Evolutionary conservation across 352 stramenopile genomes (phyloP), one percentile per base, ranked within the genome.

Genomic region (Pythium chondricola): DNA sequence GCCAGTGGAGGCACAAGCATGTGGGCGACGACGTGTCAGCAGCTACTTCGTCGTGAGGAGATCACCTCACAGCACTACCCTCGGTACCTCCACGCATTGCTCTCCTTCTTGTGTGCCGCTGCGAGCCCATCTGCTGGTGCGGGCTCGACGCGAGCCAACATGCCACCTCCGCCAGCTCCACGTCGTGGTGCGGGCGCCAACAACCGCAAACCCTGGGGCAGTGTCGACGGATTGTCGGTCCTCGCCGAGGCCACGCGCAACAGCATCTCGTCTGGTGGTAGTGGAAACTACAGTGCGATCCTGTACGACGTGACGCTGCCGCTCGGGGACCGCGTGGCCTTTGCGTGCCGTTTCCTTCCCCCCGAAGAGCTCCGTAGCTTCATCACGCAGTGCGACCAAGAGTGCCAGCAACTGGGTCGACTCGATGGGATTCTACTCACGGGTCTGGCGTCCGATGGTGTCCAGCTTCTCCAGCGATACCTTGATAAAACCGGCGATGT

Each of bases 391-490:
- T 83, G 78, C 22, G 73, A 95, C 49, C 67, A 85, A 24, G 82
- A 87, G 27, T 97, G 88, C 49, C 67, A 87, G 32, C 61, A 84
- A 38, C 64, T 61, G 43, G 93, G 93, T 7, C 79, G 93, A 29
- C 58, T 98, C 18, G 88, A 97, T 56, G 93, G 93, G 1, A 53
- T 98, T 2, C 54, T 97, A 22, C 75, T 97, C 26, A 95, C 89
- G 21, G 91, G 91, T 25, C 33, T 97, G 1, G 83, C 88, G 16
- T 68, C 68, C 26, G 71, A 79, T 16, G 90, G 92, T 6, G 79
- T 97, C 40, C 65, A 70, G 43, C 80, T 97, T 24, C 61, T 98
- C 11, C 85, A 97, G 62, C 85, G 78, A 21, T 98, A 97, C 58
- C 46, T 97, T 17, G 89, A 98, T 59, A 58, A 63, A 25, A 91